Evolutionary conservation across 2,329 filamentous ascomycete genomes (phyloP), one percentile per base, ranked within the genome.

Genomic region (Fusarium udum): DNA sequence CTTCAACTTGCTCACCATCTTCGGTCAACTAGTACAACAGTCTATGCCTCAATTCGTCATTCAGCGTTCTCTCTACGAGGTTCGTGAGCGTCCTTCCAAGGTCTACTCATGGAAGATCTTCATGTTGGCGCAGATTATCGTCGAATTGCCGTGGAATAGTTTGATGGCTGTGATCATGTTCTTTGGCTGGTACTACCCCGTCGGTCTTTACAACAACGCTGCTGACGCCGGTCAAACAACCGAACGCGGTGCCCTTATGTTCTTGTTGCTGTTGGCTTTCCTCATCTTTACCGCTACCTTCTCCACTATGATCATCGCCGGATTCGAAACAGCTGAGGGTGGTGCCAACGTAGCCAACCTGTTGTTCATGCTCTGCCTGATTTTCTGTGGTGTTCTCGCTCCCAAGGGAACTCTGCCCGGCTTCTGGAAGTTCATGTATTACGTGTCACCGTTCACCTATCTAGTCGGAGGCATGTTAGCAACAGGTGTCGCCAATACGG

Each of bases 1-100:
- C 73, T 97, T 97, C 87, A 93, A 95, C 87, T 83, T 95, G 64
- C 85, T 93, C 65, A 95, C 92, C 48, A 90, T 97, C 79, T 97
- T 97, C 79, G 92, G 92, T 71, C 91, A 94, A 78, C 86, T 95
- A 39, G 89, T 92, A 8, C 91, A 95, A 79, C 92, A 95, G 78
- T 92, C 92, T 45, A 95, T 96, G 92, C 94, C 94, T 3, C 92
- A 94, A 76, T 97, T 97, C 75, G 92, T 96, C 75, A 90, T 92
- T 31, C 93, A 96, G 78, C 90, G 94, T 59, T 90, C 92, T 18
- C 85, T 97, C 0, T 97, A 96, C 82, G 94, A 97, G 83, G 93
- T 93, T 37, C 93, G 93, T 57, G 94, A 97, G 83, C 90, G 93
- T 8, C 94, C 94, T 0, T 93, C 92, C 57, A 95, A 95, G 84